A percentile compares a stretch with the other conserved stretches of the same genome.
Evolutionary conservation across 1,139 yeast genomes (phyloP).

Genomic region (Candida sojae): DNA sequence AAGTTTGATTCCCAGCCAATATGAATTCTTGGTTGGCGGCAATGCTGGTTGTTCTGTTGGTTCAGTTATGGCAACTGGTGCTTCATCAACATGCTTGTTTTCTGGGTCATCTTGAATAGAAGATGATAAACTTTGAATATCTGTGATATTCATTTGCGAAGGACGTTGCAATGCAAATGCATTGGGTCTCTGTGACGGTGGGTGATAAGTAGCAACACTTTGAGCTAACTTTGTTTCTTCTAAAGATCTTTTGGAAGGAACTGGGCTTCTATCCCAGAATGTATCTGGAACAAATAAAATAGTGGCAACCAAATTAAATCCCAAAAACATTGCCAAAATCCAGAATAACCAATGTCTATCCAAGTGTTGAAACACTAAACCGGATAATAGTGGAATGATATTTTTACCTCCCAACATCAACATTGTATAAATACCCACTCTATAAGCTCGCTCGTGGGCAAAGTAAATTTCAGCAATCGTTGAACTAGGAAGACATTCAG

Average conservation of each 20-base stretch:
- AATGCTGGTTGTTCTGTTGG: conserved; percentile 5
- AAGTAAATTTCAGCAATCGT: conserved; percentile 66
- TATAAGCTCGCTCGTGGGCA: conserved; percentile 66
- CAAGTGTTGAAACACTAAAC: conserved; percentile 49
- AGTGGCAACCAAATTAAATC: conserved; percentile 45
- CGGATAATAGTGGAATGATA: conserved; percentile 57
- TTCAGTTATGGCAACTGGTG: conserved; percentile 24
- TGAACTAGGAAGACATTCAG: conserved; percentile 62
- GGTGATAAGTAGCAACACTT: conserved; percentile 31
- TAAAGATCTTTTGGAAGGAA: conserved; percentile 48
- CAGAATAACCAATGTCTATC: conserved; percentile 66
- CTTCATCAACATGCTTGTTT: conserved; percentile 6
- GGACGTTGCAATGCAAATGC: conserved; percentile 30
- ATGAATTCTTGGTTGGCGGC: conserved; percentile 17
- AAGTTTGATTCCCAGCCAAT: conserved; percentile 22
- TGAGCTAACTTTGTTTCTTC: conserved; percentile 53
- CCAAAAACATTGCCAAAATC: conserved; percentile 57
- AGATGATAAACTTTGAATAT: conserved; percentile 22
- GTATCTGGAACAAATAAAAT: conserved; percentile 65
- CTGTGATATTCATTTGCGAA: conserved; percentile 19
- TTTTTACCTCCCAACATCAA: conserved; percentile 64
- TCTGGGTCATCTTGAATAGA: conserved; percentile 16
- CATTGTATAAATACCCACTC: conserved; percentile 63
- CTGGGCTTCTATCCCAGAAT: conserved; percentile 62
- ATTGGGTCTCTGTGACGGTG: conserved; percentile 33